These are phyloP conservation scores for Colletotrichum agaves DNA, from an alignment of 2,329 filamentous ascomycete genomes.

Conservation along the genomic window DNA sequence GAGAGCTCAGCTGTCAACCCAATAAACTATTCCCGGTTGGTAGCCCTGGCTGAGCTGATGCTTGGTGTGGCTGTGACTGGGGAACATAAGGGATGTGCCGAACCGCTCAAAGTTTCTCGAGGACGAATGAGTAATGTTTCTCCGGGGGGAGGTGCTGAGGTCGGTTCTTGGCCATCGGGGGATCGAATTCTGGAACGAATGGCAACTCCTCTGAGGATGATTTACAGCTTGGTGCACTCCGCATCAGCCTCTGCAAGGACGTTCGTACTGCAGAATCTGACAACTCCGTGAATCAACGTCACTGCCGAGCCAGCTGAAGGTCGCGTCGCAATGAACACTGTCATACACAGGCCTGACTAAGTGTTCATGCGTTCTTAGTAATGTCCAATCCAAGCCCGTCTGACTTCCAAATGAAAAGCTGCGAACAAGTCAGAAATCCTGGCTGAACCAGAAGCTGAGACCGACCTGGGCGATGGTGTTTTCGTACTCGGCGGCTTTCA, in stretches of 20 bases:
- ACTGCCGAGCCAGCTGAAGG: not conserved
- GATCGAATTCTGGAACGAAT: too few species aligned
- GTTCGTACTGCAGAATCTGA: not conserved
- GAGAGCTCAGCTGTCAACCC: not conserved
- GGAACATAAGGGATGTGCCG: not conserved
- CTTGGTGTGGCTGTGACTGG: not conserved
- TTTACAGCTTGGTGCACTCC: not conserved
- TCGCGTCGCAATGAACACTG: not conserved
- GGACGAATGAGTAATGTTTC: too few species aligned
- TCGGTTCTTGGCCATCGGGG: too few species aligned
- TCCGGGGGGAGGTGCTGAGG: too few species aligned
- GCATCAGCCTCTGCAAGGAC: not conserved
- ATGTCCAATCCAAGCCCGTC: not conserved
- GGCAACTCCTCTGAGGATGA: too few species aligned
- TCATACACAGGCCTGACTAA: not conserved
- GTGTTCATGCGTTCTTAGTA: not conserved
- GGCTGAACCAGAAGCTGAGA: too few species aligned
- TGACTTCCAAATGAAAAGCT: not conserved
- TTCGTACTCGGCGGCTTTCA: too few species aligned
- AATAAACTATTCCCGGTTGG: not conserved
- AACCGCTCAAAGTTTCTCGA: too few species aligned
- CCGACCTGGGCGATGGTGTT: too few species aligned
- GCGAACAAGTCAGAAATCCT: too few species aligned
- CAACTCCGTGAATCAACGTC: not conserved
- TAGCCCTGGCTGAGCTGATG: not conserved